Base-by-base conservation (phyloP, 2,329 filamentous ascomycete genomes). In the Cercospora sesami region DNA sequence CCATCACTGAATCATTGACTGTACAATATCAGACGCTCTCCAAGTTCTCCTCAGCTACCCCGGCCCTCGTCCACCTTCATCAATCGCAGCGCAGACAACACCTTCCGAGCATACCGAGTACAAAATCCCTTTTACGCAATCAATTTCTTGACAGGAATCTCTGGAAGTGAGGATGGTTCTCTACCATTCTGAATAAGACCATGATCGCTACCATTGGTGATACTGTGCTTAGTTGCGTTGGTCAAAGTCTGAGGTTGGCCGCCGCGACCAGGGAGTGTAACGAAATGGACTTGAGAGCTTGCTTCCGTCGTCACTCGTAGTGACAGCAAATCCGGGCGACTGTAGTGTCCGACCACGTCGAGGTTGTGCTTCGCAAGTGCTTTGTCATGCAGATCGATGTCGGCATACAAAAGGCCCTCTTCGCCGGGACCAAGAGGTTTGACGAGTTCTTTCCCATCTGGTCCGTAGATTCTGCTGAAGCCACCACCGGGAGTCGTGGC, bases 311-410 rank as follows among this genome's bases (percentile, higher is more conserved):
- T 67, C 5, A 64, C 60, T 1, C 60, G 23, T 18, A 68, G 48
- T 9, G 58, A 63, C 26, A 68, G 51, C 66, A 62, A 53, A 8
- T 68, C 66, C 8, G 63, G 66, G 2, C 66, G 39, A 18, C 45
- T 58, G 59, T 68, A 68, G n/a, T 68, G 66, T 21, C 66, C 66
- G 21, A 68, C 66, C 45, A 66, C 55, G 18, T 68, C 66, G 12
- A 68, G 30, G 33, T 65, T 65, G n/a, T 65, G 62, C 21, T 68
- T 68, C 18, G 66, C 62, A 3, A 61, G 31, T 28, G 57, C 63
- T 18, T 65, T 68, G 42, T 65, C 58, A 12, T 51, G 57, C 23
- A 68, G 30, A 23, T 68, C 62, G 9, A 68, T 55, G 8, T 68
- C 66, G 1, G 66, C 66, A 33, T 51, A 58, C 30, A 68, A 53